phyloP scores from a whole-genome alignment of 129 eudicot species.

The Solidago caesia region DNA sequence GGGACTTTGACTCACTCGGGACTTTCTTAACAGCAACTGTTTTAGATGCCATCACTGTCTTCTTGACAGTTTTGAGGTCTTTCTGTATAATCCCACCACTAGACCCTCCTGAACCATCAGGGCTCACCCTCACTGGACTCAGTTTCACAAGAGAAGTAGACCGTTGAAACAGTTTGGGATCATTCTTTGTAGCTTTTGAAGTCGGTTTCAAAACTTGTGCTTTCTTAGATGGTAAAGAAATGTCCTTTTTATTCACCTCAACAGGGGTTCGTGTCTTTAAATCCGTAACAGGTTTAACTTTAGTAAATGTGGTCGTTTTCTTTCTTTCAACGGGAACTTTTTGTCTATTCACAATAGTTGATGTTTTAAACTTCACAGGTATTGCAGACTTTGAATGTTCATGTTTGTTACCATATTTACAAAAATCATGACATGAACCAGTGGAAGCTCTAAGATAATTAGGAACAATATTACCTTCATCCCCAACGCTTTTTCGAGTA shows the following conservation, averaged over 20 bases:
- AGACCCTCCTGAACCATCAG: conserved; percentile 30
- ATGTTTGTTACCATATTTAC: conserved; percentile 60
- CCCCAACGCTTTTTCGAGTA: conserved; percentile 17
- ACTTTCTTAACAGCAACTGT: conserved; percentile 33
- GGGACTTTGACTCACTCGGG: conserved; percentile 27
- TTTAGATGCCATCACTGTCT: conserved; percentile 24
- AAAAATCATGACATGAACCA: conserved; percentile 91
- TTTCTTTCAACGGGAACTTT: conserved; percentile 32
- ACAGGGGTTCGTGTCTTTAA: conserved; percentile 16
- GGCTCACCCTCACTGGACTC: conserved; percentile 31
- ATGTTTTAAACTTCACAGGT: conserved; percentile 30
- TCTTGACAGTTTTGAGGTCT: conserved; percentile 26
- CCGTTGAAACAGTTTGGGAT: conserved; percentile 30
- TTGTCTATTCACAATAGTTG: conserved; percentile 22
- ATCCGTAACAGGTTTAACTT: conserved; percentile 27
- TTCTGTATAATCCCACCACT: conserved; percentile 30
- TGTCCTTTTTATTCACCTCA: conserved; percentile 46
- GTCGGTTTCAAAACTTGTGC: conserved; percentile 24
- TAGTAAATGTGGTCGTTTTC: conserved; percentile 17
- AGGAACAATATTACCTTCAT: conserved; percentile 41
- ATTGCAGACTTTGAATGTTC: conserved; percentile 25
- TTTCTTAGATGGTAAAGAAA: conserved; percentile 32
- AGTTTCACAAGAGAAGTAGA: conserved; percentile 31
- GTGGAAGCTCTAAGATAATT: conserved; percentile 84
- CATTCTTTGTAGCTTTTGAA: conserved; percentile 24